Evolutionary conservation across 352 stramenopile species (phyloP).

Genomic region (Globisporangium nunn): DNA sequence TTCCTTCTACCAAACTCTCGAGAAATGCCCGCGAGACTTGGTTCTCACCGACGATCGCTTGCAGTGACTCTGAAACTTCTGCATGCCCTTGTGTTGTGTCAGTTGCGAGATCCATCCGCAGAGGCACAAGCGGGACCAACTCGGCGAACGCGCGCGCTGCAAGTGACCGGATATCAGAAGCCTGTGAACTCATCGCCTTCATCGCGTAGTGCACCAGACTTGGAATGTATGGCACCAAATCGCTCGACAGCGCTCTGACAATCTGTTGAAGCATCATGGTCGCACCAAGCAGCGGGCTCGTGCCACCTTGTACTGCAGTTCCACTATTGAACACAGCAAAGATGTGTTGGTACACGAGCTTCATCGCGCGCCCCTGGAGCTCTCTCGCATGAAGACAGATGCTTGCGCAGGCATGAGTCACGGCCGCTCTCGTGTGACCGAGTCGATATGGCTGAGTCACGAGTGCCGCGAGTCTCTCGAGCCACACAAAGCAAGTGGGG

Average conservation of each 20-base stretch:
- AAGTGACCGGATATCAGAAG: conserved; percentile 28
- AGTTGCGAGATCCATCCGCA: conserved; percentile 63
- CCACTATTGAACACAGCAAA: conserved; percentile 27
- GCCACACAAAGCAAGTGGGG: conserved; percentile 33
- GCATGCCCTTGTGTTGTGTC: background rate
- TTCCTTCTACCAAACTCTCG: conserved; percentile 48
- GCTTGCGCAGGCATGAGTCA: conserved; percentile 37
- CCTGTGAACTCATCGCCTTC: conserved; percentile 49
- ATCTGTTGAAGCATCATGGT: conserved; percentile 57
- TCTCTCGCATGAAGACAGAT: conserved; percentile 30
- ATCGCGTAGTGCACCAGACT: conserved; percentile 68
- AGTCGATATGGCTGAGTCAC: conserved; percentile 17
- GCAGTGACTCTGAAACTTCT: conserved; percentile 10
- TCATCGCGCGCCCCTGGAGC: conserved; percentile 33
- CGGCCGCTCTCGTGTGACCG: conserved; percentile 18
- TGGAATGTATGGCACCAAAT: conserved; percentile 50
- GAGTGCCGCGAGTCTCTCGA: conserved; percentile 25
- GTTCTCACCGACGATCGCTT: conserved; percentile 34
- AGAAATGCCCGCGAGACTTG: conserved; percentile 60
- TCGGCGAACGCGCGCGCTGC: conserved; percentile 63
- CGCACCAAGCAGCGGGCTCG: conserved; percentile 21
- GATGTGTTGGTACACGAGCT: conserved; percentile 39
- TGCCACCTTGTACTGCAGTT: no score
- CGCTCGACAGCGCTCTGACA: conserved; percentile 20
- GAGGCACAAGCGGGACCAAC: conserved; percentile 56